Conservation (phyloP, 148 eudicot genomes). For the Fagopyrum esculentum region DNA sequence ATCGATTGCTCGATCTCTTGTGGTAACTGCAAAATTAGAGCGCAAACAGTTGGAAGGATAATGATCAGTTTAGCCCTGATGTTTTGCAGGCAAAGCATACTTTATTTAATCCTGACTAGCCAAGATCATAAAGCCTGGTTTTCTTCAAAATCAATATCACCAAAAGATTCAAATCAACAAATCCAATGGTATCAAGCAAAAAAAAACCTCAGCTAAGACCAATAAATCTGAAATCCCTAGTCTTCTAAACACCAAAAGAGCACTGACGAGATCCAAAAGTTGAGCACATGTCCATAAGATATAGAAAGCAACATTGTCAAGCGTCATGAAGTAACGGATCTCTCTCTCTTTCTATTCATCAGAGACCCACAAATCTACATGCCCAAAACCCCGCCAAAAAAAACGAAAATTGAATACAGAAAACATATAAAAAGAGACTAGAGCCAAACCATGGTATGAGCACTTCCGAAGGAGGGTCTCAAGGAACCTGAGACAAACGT, state of each 20-base stretch:
- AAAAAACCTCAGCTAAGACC: background rate
- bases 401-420: background rate
- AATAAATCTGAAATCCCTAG: background rate
- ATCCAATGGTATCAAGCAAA: background rate
- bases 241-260: background rate
- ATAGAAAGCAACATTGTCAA: background rate
- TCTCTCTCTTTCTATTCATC: background rate
- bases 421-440: background rate
- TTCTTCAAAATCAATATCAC: background rate
- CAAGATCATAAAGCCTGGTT: background rate
- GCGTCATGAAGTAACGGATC: background rate
- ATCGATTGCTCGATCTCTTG: constrained; percentile 5
- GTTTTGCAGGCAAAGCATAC: background rate
- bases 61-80: background rate
- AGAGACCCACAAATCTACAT: background rate
- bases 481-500: constrained; percentile 7
- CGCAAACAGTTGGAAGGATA: background rate
- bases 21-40: constrained; percentile 17
- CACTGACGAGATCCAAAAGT: background rate
- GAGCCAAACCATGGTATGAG: constrained; percentile 6
- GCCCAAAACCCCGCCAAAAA: background rate
- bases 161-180: background rate
- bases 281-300: background rate
- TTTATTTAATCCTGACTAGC: background rate
- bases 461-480: constrained; percentile 10